A percentile compares a stretch with the other conserved stretches of the same genome.
phyloP scores from a whole-genome alignment of 2,329 filamentous ascomycete genomes.

The Torrubiellomyces zombiae region DNA sequence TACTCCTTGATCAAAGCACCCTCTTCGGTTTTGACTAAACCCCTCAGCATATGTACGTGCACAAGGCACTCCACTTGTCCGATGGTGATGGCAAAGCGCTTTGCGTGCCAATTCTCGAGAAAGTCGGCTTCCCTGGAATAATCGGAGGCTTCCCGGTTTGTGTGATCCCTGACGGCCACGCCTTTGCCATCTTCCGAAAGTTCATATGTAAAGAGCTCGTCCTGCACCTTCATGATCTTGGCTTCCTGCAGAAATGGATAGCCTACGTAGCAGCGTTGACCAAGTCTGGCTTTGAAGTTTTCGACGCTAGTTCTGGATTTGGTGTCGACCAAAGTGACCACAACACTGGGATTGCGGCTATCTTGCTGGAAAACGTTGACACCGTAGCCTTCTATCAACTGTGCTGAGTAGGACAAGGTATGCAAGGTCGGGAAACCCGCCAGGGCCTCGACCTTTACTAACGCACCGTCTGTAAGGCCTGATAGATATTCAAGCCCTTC shows the following conservation, averaged over 20 bases:
- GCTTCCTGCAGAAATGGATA: slow-evolving; percentile 94
- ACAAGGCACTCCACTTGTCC: slow-evolving; percentile 78
- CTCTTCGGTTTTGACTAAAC: slow-evolving; percentile 75
- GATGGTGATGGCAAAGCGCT: slow-evolving; percentile 74
- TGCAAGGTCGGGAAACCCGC: slow-evolving; percentile 88
- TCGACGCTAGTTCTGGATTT: slow-evolving; percentile 55
- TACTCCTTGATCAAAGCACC: slow-evolving; percentile 91
- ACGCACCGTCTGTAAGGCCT: slow-evolving; percentile 68
- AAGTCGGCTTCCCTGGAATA: slow-evolving; percentile 72
- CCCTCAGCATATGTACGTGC: slow-evolving; percentile 86
- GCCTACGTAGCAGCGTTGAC: slow-evolving; percentile 74
- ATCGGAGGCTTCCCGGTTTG: slow-evolving; percentile 58
- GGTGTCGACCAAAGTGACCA: slow-evolving; percentile 66
- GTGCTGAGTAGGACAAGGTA: slow-evolving; percentile 67
- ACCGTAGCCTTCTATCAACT: slow-evolving; percentile 55
- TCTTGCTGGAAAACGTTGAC: slow-evolving; percentile 93
- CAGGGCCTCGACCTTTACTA: slow-evolving; percentile 66
- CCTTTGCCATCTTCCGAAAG: slow-evolving; percentile 49
- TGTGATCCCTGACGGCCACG: slow-evolving; percentile 53
- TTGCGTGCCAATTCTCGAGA: slow-evolving; percentile 79
- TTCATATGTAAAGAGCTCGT: slow-evolving; percentile 83
- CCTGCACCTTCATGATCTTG: slow-evolving; percentile 73
- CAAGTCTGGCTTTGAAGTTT: slow-evolving; percentile 62
- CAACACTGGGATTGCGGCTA: slow-evolving; percentile 91
- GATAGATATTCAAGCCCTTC: slow-evolving; percentile 77